A percentile compares a stretch with the other conserved stretches of the same genome.
These are phyloP conservation scores for Cutaneotrichosporon mucoides DNA, from an alignment of 1,284 basidiomycete genomes.

Conservation along the genomic window DNA sequence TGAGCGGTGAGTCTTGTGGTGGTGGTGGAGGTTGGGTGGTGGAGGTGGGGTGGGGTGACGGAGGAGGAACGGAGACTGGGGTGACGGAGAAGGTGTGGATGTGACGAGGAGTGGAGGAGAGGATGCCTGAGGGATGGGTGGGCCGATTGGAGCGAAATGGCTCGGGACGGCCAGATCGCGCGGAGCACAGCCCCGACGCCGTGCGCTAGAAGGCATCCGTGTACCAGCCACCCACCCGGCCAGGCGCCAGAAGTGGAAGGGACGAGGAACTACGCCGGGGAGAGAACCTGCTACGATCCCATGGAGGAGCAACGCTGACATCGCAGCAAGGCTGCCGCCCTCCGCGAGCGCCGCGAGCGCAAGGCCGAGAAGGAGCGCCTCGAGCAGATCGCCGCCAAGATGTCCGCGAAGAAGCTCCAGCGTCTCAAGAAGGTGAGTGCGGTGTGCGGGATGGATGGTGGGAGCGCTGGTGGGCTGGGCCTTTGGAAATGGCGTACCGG, in stretches of 20 bases:
- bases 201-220: too few species aligned
- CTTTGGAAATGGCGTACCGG: neutral
- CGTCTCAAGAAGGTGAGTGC: slow-evolving; percentile 47
- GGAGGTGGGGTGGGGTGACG: neutral
- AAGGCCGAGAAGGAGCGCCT: slow-evolving; percentile 46
- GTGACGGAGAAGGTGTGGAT: neutral
- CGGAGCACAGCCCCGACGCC: too few species aligned
- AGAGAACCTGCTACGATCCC: too few species aligned
- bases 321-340: slow-evolving; percentile 35
- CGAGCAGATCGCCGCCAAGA: slow-evolving; percentile 46
- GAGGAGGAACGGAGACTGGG: neutral
- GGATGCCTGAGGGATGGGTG: too few species aligned
- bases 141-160: too few species aligned
- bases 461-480: too few species aligned
- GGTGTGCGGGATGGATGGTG: neutral
- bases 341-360: slow-evolving; percentile 45
- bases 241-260: too few species aligned
- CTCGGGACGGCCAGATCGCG: too few species aligned
- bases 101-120: neutral
- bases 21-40: neutral
- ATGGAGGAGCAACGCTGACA: neutral
- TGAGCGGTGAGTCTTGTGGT: slow-evolving; percentile 36
- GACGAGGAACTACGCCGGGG: too few species aligned
- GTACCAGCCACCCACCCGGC: too few species aligned
- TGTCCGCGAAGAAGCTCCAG: slow-evolving; percentile 51